Evolutionary conservation across 768 basidiomycete species (phyloP), one percentile per base, ranked within the genome.

Genomic region (Kwoniella pini): DNA sequence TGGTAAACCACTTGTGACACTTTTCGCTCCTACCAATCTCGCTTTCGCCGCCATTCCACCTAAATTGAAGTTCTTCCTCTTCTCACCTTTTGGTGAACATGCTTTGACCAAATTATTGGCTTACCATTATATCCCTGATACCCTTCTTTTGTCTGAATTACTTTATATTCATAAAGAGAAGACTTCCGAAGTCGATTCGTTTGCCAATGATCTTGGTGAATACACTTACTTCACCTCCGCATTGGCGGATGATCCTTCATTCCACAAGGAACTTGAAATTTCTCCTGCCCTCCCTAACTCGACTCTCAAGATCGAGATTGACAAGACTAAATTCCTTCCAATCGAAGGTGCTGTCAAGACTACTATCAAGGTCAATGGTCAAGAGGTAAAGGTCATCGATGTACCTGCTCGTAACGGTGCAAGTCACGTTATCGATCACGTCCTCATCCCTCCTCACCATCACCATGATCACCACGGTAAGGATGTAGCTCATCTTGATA

Each of bases 111-210:
- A 86, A 74, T 58, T 87, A 19, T 67, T 88, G 13, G 78, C 84
- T 44, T 87, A 82, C 75, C 86, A 88, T 74, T 80, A 84, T 57
- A 76, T 84, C 22, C 75, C 86, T n/a, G 80, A 84, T 65, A 82
- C 83, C 4, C 83, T 86, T 81, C 54, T 79, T 79, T 72, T 77
- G 53, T 69, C 76, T 39, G 80, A 81, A 67, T 66, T 73, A 68
- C 39, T 76, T 60, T 63, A 75, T 62, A 64, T 64, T 21, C 38
- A 65, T 55, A 55, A 57, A 40, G 49, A 69, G 61, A 58, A 63
- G 31, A 43, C 53, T 40, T 46, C 31, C 24, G 50, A 57, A 52
- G 58, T 51, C 58, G 67, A 54, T 49, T 56, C 55, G 44, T 65
- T 67, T 58, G 53, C 31, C 13, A 50, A 33, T 38, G 39, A 38